Evolutionary conservation across 2,329 filamentous ascomycete genomes (phyloP).

Genomic region (Pseudogymnoascus verrucosus): DNA sequence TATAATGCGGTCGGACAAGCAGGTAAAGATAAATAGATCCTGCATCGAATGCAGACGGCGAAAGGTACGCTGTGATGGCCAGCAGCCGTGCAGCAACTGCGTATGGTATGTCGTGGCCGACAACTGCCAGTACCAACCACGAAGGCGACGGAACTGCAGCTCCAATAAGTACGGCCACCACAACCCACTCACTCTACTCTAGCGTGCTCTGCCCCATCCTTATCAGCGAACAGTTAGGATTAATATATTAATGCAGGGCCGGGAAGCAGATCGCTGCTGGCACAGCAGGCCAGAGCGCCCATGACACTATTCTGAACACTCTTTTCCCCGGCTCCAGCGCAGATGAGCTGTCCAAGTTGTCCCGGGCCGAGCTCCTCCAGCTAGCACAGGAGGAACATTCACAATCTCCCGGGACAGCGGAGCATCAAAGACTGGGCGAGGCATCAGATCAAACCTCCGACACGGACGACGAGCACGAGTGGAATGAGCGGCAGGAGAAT

Average conservation of each 20-base stretch:
- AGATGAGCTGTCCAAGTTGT: not conserved
- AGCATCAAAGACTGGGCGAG: not conserved
- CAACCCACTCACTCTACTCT: not conserved
- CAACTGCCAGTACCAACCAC: constrained; percentile 8
- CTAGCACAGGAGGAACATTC: not conserved
- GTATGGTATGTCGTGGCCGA: constrained; percentile 8
- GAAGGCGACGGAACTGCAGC: constrained; percentile 7
- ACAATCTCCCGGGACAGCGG: not conserved
- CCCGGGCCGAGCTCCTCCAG: not conserved
- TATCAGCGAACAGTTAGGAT: not conserved
- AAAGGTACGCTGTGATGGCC: constrained; percentile 10
- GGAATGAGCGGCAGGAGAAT: not conserved
- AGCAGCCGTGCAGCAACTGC: constrained; percentile 7
- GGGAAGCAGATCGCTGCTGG: not conserved
- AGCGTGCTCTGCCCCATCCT: not conserved
- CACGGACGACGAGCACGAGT: constrained; percentile 4
- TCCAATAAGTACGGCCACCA: constrained; percentile 1
- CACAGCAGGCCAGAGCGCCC: not conserved
- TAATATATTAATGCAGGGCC: constrained; percentile 6
- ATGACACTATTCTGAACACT: constrained; percentile 1
- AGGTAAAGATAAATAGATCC: constrained; percentile 10
- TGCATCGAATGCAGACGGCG: constrained; percentile 10
- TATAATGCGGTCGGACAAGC: constrained; percentile 8
- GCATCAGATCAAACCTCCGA: not conserved
- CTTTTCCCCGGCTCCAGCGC: constrained; percentile 6